Base-by-base conservation (phyloP, 768 basidiomycete species). In the Chalciporus chontae region DNA sequence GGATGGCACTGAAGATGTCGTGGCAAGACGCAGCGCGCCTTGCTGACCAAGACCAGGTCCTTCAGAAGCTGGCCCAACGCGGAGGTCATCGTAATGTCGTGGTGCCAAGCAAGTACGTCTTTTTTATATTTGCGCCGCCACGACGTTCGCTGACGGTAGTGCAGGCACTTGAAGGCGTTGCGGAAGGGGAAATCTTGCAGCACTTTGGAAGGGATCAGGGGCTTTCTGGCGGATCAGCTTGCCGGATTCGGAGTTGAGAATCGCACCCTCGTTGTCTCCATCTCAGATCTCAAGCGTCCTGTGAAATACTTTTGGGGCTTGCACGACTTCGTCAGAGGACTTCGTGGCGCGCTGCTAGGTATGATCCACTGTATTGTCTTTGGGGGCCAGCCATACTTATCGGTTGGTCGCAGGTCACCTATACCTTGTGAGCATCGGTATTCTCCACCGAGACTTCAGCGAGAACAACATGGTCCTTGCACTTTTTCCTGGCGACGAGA, bases 401-500 rank as follows among this genome's bases (percentile, higher is more conserved):
- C 21, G 2, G 21, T 2, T 21, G 2, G 2, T 21, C 21, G 4
- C 21, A 14, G 58, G 27, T 29, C 41, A 36, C 34, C 4, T 21
- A 3, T 39, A 21, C 18, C 38, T 39, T 19, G 18, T 19, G 9
- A 39, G 27, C 27, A 29, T 29, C 27, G 27, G 27, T 29, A 29
- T 29, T 37, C 45, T 70, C 3, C 69, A 71, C 37, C 55, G 21
- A 4, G 21, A 21, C 21, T 21, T 21, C 21, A 21, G 21, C 21
- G 21, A 21, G 21, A 21, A 21, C 21, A 21, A 21, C 21, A 21
- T 73, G 7, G 60, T 71, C 15, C 64, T 71, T 3, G 53, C 54
- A 2, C 44, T 24, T 23, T 39, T n/a, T 13, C 50, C 47, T 17
- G 47, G 47, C 38, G 54, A 40, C 2, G 51, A 51, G 40, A 11